Base-by-base conservation (phyloP, 805 yeast species). In the Cyberlindnera bimundalis region DNA sequence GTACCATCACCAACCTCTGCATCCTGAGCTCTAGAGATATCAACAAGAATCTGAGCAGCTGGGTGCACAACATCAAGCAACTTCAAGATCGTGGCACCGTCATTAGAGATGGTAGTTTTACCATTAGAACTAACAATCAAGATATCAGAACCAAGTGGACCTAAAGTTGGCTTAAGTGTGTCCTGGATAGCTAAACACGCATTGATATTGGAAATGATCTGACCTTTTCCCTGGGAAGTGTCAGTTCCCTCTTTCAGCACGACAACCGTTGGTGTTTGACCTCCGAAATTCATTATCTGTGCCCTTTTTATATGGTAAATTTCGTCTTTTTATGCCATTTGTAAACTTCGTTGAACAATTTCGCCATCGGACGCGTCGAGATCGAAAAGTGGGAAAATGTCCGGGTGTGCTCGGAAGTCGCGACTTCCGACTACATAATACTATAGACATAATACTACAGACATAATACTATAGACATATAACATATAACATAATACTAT, bases 1-100 rank as follows among this genome's bases (percentile, higher is more conserved):
- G 99, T 91, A 51, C 99, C 99, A 66, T 91, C 99, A 45, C 99
- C 99, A 50, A 93, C 96, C 64, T 91, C 98, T 45, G 95, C 96
- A 62, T 91, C 99, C 68, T 91, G 99, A 3, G 96, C 89, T 61
- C 95, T 83, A 14, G 96, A 85, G 43, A 91, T 85, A 61, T 91
- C 96, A 39, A 91, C 99, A 52, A 91, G 70, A 45, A 91, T 90
- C 63, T 88, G 89, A 11, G 99, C 99, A 10, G 99, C 99, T 9
- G 99, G 99, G 58, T 93, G 99, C 19, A 93, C 96, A 41, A 93
- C 95, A 59, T 93, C 99, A 51, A 93, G 68, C 42, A 93, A 72
- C 60, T 84, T 87, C 61, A 93, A 71, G 54, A 93, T 91, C 2
- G 99, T 93, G 29, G 99, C 99, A 52, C 99, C 99, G 61, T 93